Base-by-base conservation (phyloP, 257 asterid genomes). In the Solanum lycopersicoides region DNA sequence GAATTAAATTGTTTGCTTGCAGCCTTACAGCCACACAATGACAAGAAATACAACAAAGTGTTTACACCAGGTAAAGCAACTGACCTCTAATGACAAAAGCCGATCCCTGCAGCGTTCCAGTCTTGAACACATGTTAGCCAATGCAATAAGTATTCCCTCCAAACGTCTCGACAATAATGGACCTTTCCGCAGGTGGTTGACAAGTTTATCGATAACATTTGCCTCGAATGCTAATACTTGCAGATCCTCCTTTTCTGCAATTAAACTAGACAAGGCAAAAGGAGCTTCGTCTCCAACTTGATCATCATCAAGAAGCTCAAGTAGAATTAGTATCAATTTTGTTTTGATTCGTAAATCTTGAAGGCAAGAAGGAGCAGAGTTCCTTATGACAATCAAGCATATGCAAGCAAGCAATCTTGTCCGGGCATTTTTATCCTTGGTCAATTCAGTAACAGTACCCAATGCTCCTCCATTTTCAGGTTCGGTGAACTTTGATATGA, bases 241-340 rank as follows among this genome's bases (percentile, higher is more conserved):
- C 91, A 97, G 87, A 89, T 95, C 98, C 94, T 95, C 98, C 90
- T 94, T 93, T 85, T 91, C 98, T 83, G 90, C 88, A 83, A 93
- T 90, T 90, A 95, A 95, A 92, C 90, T 90, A 86, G 98, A 94
- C 88, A 97, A 86, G 87, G 91, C 96, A 93, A 94, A 93, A 47
- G 98, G 96, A 74, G 97, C 98, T 63, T 95, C 98, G 59, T 95
- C 99, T 90, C 99, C 98, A 87, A 97, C 98, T 93, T 94, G 98
- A 90, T 96, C 98, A 86, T 95, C 97, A 88, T 95, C 96, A 42
- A 97, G 93, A 88, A 97, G 98, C 88, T 95, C 98, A 76, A 93
- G 92, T 82, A 97, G 91, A 87, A 94, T 89, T 20, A 87, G 32
- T 25, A 97, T 93, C 93, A 97, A 86, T 86, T 92, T 92, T 65